A percentile compares a stretch with the other conserved stretches of the same genome.
phyloP scores from a whole-genome alignment of 139 green algal species.

The Choricystis sp. region DNA sequence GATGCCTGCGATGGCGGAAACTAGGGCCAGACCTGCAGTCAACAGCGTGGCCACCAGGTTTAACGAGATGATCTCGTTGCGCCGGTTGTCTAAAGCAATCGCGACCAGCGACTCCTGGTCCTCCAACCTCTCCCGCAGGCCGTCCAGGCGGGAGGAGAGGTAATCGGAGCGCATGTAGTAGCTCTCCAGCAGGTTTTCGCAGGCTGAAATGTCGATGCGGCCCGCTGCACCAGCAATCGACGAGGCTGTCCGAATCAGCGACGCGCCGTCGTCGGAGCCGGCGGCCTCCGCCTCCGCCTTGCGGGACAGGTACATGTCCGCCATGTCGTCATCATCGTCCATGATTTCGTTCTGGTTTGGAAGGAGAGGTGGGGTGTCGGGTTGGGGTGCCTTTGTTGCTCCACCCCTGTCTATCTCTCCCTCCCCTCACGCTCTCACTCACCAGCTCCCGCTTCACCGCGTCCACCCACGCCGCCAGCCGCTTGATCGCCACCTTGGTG shows the following conservation, averaged over 20 bases:
- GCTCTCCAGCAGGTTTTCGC: slow-evolving; percentile 10
- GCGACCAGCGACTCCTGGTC: not conserved
- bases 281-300: too few species aligned
- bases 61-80: not conserved
- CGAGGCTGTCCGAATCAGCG: not conserved
- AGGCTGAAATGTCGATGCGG: slow-evolving; percentile 6
- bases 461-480: not conserved
- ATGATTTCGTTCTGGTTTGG: not conserved
- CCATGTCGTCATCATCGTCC: not conserved
- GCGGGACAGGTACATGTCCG: not conserved
- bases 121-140: not conserved
- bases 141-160: not conserved
- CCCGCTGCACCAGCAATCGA: too few species aligned
- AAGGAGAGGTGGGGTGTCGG: too few species aligned
- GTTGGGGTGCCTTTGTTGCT: too few species aligned
- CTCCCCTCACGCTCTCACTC: too few species aligned
- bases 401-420: too few species aligned
- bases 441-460: not conserved
- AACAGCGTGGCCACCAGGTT: not conserved
- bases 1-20: not conserved
- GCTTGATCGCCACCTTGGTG: not conserved
- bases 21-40: not conserved
- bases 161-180: slow-evolving; percentile 12
- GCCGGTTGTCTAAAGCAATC: not conserved
- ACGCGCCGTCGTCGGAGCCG: not conserved